Conservation (phyloP, 495 filamentous ascomycete species). For the Echria macrotheca region DNA sequence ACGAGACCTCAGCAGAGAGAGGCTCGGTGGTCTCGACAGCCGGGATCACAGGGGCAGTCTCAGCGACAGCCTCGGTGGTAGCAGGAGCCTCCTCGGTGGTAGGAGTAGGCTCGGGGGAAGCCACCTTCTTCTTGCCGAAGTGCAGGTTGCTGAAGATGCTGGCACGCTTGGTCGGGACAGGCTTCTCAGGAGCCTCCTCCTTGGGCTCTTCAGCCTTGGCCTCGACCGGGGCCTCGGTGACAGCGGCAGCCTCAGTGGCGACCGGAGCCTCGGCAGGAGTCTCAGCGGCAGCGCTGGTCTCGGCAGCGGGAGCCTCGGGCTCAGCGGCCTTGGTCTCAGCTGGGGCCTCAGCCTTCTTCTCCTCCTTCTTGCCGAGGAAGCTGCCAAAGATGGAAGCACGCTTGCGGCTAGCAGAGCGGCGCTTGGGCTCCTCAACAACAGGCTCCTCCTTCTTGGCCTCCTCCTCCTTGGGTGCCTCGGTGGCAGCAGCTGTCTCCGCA, state of each 20-base stretch:
- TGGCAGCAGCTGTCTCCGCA: slow-evolving; percentile 24
- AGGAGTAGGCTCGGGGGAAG: slow-evolving; percentile 32
- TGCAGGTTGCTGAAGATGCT: slow-evolving; percentile 51
- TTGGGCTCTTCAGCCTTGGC: slow-evolving; percentile 33
- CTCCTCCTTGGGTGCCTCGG: slow-evolving; percentile 28
- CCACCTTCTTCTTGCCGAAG: slow-evolving; percentile 50
- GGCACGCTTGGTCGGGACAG: slow-evolving; percentile 33
- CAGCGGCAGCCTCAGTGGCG: slow-evolving; percentile 27
- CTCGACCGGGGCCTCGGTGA: slow-evolving; percentile 27
- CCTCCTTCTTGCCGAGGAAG: slow-evolving; percentile 71
- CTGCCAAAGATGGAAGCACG: slow-evolving; percentile 74
- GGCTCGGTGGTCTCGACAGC: slow-evolving; percentile 52
- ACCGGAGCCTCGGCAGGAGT: slow-evolving; percentile 21
- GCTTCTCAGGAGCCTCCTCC: slow-evolving; percentile 29
- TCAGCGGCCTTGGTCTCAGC: slow-evolving; percentile 40
- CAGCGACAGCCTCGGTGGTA: slow-evolving; percentile 43
- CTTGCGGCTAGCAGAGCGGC: slow-evolving; percentile 83
- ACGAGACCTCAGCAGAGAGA: slow-evolving; percentile 41
- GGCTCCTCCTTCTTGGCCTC: slow-evolving; percentile 40
- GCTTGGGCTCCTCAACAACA: slow-evolving; percentile 44
- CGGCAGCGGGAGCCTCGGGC: slow-evolving; percentile 29
- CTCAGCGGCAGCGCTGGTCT: slow-evolving; percentile 28
- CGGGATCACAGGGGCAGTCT: slow-evolving; percentile 53
- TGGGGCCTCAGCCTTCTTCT: slow-evolving; percentile 48
- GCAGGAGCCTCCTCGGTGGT: slow-evolving; percentile 32